These are phyloP conservation scores for Croton setiger DNA, from an alignment of 441 rosid species.

Conservation along the genomic window DNA sequence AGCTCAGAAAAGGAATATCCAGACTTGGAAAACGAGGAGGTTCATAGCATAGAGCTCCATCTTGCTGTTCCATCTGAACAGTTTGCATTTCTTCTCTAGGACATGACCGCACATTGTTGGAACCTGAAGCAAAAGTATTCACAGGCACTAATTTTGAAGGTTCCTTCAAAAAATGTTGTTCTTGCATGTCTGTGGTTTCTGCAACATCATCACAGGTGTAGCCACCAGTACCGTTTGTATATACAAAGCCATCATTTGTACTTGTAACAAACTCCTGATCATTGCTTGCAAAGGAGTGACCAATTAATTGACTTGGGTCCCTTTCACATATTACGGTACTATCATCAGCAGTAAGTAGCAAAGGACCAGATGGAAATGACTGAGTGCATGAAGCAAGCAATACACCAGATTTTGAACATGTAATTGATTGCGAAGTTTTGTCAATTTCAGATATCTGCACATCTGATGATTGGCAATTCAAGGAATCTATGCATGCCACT, in stretches of 20 bases:
- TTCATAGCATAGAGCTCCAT: conserved; percentile 86
- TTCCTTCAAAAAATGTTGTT: conserved; percentile 48
- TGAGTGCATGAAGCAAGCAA: conserved; percentile 40
- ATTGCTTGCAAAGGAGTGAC: conserved; percentile 40
- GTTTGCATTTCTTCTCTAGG: conserved; percentile 35
- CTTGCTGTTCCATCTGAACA: conserved; percentile 38
- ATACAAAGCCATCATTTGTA: conserved; percentile 43
- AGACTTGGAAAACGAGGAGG: conserved; percentile 97
- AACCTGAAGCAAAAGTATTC: conserved; percentile 48
- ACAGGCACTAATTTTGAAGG: conserved; percentile 60
- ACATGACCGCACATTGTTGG: conserved; percentile 37
- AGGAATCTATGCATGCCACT: conserved; percentile 39
- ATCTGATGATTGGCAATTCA: conserved; percentile 35
- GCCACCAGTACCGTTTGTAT: conserved; percentile 36
- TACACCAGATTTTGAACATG: conserved; percentile 40
- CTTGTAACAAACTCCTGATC: conserved; percentile 40
- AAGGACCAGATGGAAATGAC: conserved; percentile 41
- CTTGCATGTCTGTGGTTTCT: conserved; percentile 38
- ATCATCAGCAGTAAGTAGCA: conserved; percentile 39
- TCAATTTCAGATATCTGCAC: conserved; percentile 40
- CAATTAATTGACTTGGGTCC: conserved; percentile 41
- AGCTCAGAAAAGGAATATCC: conserved; percentile 93
- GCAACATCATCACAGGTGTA: conserved; percentile 45
- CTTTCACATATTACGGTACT: conserved; percentile 27
- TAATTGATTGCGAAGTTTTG: conserved; percentile 33